Conservation (phyloP, 306 rosid genomes). For the Heteromeles arbutifolia region DNA sequence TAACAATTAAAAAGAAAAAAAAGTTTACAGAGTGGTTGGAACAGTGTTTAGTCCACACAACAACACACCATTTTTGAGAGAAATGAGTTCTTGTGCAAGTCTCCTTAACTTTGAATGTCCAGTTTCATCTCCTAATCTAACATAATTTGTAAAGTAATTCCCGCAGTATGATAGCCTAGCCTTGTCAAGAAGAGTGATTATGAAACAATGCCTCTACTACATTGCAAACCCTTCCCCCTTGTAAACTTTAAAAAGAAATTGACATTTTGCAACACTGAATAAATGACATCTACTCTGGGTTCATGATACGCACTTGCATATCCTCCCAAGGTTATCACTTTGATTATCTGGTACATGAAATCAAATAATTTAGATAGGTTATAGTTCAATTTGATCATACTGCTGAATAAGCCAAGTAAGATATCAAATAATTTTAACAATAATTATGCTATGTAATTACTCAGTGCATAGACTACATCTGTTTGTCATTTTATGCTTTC, state of each 20-base stretch:
- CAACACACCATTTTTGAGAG: not conserved
- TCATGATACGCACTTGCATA: not conserved
- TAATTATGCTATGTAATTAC: not conserved
- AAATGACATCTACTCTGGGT: not conserved
- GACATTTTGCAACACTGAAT: not conserved
- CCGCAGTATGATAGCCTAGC: not conserved
- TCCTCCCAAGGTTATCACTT: too few species aligned
- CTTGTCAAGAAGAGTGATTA: not conserved
- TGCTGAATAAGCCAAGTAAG: not conserved
- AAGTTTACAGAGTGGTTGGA: not conserved
- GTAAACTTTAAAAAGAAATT: not conserved
- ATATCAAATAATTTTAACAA: not conserved
- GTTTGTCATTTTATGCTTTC: not conserved
- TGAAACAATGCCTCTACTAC: not conserved
- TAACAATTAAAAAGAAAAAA: not conserved
- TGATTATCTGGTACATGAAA: not conserved
- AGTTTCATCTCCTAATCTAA: not conserved
- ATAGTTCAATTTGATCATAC: not conserved
- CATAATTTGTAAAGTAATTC: not conserved
- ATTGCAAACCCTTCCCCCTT: not conserved
- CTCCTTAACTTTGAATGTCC: not conserved
- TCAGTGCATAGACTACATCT: not conserved
- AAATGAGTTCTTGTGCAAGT: not conserved
- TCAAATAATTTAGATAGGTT: not conserved
- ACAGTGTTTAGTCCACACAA: not conserved